A percentile compares a stretch with the other conserved stretches of the same genome.
These are phyloP conservation scores for Colletotrichum tropicicola DNA, from an alignment of 2,329 filamentous ascomycete species.

Conservation along the genomic window DNA sequence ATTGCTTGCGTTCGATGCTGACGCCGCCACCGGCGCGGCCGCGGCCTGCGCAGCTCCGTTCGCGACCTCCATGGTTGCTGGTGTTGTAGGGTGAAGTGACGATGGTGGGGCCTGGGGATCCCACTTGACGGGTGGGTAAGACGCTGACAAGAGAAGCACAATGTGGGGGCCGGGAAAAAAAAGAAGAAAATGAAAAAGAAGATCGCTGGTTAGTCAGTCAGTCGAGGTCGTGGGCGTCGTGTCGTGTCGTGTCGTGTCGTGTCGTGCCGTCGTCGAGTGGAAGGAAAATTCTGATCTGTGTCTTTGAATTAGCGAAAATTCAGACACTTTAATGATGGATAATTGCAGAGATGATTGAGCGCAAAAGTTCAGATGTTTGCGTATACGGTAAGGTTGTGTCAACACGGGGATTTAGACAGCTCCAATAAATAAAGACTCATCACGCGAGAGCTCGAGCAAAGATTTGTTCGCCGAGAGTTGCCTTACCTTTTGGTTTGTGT, in stretches of 20 bases:
- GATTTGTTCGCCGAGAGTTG: not conserved
- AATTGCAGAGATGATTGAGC: not conserved
- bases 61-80: slow-evolving; percentile 47
- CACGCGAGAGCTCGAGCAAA: slow-evolving; percentile 37
- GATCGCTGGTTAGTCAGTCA: not conserved
- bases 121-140: slow-evolving; percentile 7
- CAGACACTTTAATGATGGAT: not conserved
- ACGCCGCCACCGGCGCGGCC: slow-evolving; percentile 37
- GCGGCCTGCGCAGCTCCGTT: slow-evolving; percentile 45
- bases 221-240: slow-evolving; percentile 1
- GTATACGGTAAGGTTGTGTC: slow-evolving; percentile 68
- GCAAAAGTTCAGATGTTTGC: slow-evolving; percentile 55
- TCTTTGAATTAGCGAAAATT: slow-evolving; percentile 28
- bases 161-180: not conserved
- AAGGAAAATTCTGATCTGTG: slow-evolving; percentile 6
- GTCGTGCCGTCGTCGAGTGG: not conserved
- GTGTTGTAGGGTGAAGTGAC: not conserved
- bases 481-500: slow-evolving; percentile 17
- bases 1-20: slow-evolving; percentile 44
- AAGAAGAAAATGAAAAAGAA: not conserved
- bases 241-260: slow-evolving; percentile 31
- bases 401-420: slow-evolving; percentile 76
- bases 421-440: slow-evolving; percentile 72
- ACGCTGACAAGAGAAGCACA: not conserved
- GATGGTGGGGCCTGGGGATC: slow-evolving; percentile 14